A percentile compares a stretch with the other conserved stretches of the same genome.
Evolutionary conservation across 148 eudicot genomes (phyloP).

Genomic region (Camellia sinensis): DNA sequence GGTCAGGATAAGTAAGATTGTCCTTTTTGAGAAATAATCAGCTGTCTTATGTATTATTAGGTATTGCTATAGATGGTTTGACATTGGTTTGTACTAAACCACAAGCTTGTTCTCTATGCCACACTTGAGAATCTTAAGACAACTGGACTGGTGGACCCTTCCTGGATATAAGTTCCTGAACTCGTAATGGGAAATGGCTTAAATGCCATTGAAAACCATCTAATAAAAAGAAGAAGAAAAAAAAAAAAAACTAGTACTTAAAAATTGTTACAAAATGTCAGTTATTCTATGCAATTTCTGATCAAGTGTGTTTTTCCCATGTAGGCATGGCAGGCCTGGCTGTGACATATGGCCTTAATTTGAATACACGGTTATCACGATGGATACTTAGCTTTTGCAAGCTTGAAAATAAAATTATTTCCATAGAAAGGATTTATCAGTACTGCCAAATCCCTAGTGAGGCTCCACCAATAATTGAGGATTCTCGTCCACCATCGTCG

Average conservation of each 20-base stretch:
- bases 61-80: background rate
- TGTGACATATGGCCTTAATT: conserved; percentile 92
- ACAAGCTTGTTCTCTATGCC: background rate
- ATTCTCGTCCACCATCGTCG: conserved; percentile 59
- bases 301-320: conserved; percentile 16
- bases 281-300: conserved; percentile 6
- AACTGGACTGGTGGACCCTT: background rate
- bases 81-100: conserved; percentile 1
- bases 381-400: conserved; percentile 99
- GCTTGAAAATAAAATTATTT: conserved; percentile 96
- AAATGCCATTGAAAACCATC: background rate
- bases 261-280: background rate
- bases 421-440: conserved; percentile 92
- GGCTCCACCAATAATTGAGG: conserved; percentile 81
- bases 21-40: background rate
- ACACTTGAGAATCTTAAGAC: conserved; percentile 4
- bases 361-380: conserved; percentile 91
- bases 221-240: background rate
- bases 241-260: background rate
- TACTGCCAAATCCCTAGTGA: conserved; percentile 85
- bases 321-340: conserved; percentile 99
- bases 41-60: background rate
- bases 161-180: background rate
- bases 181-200: background rate
- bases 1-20: background rate